Conservation (phyloP, 2,329 filamentous ascomycete genomes). For the Microdochium trichocladiopsis region DNA sequence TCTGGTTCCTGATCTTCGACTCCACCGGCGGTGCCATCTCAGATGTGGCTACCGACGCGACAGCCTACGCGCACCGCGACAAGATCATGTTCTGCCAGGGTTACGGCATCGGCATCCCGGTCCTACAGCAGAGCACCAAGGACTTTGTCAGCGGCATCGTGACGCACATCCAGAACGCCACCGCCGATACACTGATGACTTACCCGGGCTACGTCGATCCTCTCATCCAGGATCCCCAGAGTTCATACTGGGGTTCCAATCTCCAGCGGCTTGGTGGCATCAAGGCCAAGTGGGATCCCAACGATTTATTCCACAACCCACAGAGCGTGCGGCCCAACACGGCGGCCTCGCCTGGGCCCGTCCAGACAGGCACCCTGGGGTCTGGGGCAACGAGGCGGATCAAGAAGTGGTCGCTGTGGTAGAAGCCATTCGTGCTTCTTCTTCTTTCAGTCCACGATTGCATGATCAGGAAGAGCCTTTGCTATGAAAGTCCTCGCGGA, state of each 20-base stretch:
- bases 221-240: constrained; percentile 35
- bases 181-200: constrained; percentile 34
- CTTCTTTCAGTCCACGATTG: not conserved
- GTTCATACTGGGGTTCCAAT: constrained; percentile 49
- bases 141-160: constrained; percentile 47
- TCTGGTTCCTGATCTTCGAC: constrained; percentile 59
- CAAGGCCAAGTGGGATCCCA: constrained; percentile 45
- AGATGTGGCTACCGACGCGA: constrained; percentile 46
- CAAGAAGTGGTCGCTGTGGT: not conserved
- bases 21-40: constrained; percentile 52
- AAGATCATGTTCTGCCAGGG: constrained; percentile 57
- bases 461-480: not conserved
- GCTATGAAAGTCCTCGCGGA: not conserved
- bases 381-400: not conserved
- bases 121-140: constrained; percentile 35
- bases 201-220: constrained; percentile 61
- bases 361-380: not conserved
- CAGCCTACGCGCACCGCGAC: constrained; percentile 57
- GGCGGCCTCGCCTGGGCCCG: not conserved
- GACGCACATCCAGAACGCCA: constrained; percentile 27
- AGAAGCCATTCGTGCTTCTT: not conserved
- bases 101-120: constrained; percentile 45
- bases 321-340: constrained; percentile 37
- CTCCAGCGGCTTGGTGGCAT: constrained; percentile 36
- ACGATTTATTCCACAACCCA: constrained; percentile 50